A percentile compares a stretch with the other conserved stretches of the same genome.
Evolutionary conservation across 2,329 filamentous ascomycete genomes (phyloP).

Genomic region (Helotiales sp.): DNA sequence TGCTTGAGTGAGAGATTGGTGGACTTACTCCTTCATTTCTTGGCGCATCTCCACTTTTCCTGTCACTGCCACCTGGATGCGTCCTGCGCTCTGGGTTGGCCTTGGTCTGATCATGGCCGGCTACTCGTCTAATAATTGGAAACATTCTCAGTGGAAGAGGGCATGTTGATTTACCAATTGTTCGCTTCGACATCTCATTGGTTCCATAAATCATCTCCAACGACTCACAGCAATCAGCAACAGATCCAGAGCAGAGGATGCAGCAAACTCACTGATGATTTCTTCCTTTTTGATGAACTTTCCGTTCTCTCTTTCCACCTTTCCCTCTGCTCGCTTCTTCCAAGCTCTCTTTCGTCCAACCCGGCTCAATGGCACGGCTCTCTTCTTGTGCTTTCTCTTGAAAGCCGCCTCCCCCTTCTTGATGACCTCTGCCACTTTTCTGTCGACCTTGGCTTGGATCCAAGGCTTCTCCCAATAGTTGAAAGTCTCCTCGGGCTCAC

Average conservation of each 20-base stretch:
- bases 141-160: background rate
- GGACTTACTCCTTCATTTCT: background rate
- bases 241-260: too few relatives aligned
- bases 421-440: slow-evolving; percentile 2
- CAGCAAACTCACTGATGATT: slow-evolving; percentile 7
- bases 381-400: slow-evolving; percentile 12
- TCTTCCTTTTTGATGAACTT: slow-evolving; percentile 12
- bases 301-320: slow-evolving; percentile 8
- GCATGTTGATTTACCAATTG: background rate
- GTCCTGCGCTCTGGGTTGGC: background rate
- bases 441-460: background rate
- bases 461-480: slow-evolving; percentile 19
- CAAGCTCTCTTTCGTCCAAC: slow-evolving; percentile 16
- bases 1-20: background rate
- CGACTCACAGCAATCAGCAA: slow-evolving; percentile 6
- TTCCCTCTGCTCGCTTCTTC: slow-evolving; percentile 8
- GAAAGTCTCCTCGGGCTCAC: slow-evolving; percentile 17
- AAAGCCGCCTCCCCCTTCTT: background rate
- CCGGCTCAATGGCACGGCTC: slow-evolving; percentile 7
- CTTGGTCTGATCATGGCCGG: background rate
- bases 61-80: background rate
- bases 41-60: too few relatives aligned
- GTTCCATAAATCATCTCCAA: background rate
- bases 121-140: background rate
- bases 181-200: background rate